Percentiles rank a stretch among this genome's conserved stretches.
Conservation (phyloP, 75 land plant genomes). For the Cryptomeria japonica region DNA sequence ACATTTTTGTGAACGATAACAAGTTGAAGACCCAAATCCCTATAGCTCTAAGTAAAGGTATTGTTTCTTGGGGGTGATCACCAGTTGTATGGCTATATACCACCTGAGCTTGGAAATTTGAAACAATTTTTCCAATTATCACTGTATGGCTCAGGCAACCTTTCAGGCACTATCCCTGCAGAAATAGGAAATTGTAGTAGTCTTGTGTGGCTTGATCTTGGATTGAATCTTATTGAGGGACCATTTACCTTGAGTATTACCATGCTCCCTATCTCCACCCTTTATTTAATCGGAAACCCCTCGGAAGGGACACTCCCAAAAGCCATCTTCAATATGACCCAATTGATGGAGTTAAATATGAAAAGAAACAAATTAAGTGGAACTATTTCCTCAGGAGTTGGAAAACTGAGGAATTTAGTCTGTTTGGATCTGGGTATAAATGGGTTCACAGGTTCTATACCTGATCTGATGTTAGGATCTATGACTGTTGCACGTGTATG, state of each 20-base stretch:
- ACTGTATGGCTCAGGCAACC: background rate
- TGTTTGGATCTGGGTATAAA: background rate
- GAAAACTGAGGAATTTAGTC: conserved; percentile 8
- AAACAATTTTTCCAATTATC: too few species aligned
- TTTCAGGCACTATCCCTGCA: background rate
- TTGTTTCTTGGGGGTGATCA: too few species aligned
- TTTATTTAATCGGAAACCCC: conserved; percentile 31
- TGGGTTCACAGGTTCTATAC: background rate
- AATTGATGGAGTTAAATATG: conserved; percentile 22
- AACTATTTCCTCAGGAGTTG: conserved; percentile 19
- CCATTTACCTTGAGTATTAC: background rate
- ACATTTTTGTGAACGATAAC: too few species aligned
- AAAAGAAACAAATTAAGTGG: conserved; percentile 62
- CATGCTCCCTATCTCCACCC: background rate
- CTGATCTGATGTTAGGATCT: too few species aligned
- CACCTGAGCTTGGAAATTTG: too few species aligned
- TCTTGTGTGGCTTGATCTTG: background rate
- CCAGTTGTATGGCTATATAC: too few species aligned
- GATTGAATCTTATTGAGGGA: background rate
- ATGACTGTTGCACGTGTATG: too few species aligned
- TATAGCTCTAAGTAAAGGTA: too few species aligned
- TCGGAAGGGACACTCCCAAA: conserved; percentile 39
- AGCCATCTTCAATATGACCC: conserved; percentile 17
- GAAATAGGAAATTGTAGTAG: background rate
- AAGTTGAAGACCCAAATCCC: too few species aligned